A percentile compares a stretch with the other conserved stretches of the same genome.
Evolutionary conservation across 202 grass and related monocot genomes (phyloP).

Genomic region (Hordeum pubiflorum): DNA sequence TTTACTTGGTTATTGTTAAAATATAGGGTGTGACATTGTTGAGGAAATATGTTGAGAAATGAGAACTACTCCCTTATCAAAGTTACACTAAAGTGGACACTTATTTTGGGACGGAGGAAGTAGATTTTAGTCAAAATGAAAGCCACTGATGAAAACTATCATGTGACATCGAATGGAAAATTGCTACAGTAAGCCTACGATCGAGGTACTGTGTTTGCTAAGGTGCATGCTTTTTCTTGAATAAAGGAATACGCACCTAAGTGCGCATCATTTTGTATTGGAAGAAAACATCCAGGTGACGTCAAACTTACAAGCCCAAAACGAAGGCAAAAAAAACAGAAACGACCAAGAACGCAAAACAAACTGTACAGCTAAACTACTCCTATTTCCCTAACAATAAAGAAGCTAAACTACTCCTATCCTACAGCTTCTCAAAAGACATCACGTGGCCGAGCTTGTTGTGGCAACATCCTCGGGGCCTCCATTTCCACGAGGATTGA

Average conservation of each 20-base stretch:
- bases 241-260: rapidly evolving
- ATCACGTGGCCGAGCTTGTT: background rate
- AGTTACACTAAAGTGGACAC: too few relatives aligned
- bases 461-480: background rate
- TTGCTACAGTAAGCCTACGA: background rate
- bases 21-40: background rate
- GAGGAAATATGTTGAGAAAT: background rate
- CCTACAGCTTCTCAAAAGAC: background rate
- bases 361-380: background rate
- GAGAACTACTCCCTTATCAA: too few relatives aligned
- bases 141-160: background rate
- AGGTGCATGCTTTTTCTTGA: background rate
- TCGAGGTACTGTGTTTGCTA: background rate
- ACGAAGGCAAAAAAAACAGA: rapidly evolving
- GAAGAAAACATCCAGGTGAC: background rate
- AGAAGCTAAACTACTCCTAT: background rate
- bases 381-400: too few relatives aligned
- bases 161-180: background rate
- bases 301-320: background rate
- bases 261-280: background rate
- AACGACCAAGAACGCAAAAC: background rate
- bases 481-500: background rate
- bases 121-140: background rate
- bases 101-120: too few relatives aligned
- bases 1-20: background rate